A percentile compares a stretch with the other conserved stretches of the same genome.
Conservation (phyloP, 257 asterid species). For the Osmanthus fragrans region DNA sequence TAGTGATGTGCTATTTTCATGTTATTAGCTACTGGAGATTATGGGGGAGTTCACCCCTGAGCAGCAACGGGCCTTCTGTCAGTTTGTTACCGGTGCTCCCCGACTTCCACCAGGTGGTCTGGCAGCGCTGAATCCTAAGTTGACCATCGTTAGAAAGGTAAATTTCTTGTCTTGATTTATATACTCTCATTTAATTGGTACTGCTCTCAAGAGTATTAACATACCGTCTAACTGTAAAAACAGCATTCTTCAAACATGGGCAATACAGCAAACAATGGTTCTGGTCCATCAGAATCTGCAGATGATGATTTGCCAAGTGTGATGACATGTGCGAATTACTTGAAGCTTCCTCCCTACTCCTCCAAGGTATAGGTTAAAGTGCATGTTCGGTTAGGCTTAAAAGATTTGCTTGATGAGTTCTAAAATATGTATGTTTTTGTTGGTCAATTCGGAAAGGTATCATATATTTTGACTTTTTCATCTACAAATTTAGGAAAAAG, state of each 20-base stretch:
- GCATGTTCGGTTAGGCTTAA: background rate
- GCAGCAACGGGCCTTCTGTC: conserved; percentile 95
- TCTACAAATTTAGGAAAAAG: background rate
- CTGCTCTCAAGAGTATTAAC: background rate
- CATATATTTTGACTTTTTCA: background rate
- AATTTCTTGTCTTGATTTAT: background rate
- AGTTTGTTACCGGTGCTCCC: conserved; percentile 99
- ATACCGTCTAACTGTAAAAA: background rate
- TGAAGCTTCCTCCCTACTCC: conserved; percentile 98
- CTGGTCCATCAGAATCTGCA: conserved; percentile 74
- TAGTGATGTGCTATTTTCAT: conserved; percentile 3
- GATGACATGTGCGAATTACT: conserved; percentile 98
- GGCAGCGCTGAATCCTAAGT: conserved; percentile 87
- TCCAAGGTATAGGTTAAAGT: conserved; percentile 62
- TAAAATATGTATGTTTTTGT: background rate
- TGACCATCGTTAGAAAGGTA: conserved; percentile 98
- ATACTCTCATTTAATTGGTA: background rate
- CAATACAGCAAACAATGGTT: conserved; percentile 51
- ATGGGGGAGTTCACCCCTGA: conserved; percentile 94
- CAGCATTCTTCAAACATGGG: conserved; percentile 79
- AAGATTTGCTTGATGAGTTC: background rate
- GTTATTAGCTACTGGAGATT: conserved; percentile 80
- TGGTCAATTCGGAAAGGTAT: background rate
- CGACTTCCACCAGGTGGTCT: conserved; percentile 98
- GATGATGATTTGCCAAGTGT: conserved; percentile 97